A percentile compares a stretch with the other conserved stretches of the same genome.
Evolutionary conservation across 768 basidiomycete species (phyloP).

Genomic region (Lactarius sp.): DNA sequence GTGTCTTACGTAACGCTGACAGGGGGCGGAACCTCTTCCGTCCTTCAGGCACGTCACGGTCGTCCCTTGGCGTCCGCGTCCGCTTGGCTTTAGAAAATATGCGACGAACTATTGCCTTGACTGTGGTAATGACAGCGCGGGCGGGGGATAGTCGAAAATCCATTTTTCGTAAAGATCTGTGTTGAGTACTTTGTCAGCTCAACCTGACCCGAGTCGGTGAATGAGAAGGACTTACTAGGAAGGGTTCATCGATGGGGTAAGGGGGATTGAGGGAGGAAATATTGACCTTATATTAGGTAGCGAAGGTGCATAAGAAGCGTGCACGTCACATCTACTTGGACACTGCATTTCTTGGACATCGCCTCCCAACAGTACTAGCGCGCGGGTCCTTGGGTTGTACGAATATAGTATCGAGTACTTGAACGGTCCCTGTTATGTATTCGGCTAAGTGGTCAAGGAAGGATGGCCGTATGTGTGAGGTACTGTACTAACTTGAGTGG

Average conservation of each 20-base stretch:
- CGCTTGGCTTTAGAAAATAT: constrained; percentile 2
- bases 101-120: neutral
- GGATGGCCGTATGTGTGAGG: neutral
- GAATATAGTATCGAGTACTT: neutral
- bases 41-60: neutral
- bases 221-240: neutral
- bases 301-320: constrained; percentile 12
- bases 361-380: neutral
- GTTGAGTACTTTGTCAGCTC: neutral
- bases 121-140: neutral
- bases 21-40: too few species aligned
- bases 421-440: neutral
- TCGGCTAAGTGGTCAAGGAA: neutral
- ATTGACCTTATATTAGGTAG: constrained; percentile 16
- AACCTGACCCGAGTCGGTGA: neutral
- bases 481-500: too few species aligned
- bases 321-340: constrained; percentile 13
- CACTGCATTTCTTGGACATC: constrained; percentile 8
- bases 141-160: neutral
- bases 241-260: neutral
- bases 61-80: neutral
- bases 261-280: neutral
- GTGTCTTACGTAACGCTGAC: neutral
- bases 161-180: constrained; percentile 2
- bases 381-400: neutral